A percentile compares a stretch with the other conserved stretches of the same genome.
Conservation (phyloP, 768 basidiomycete genomes). For the Boletus sp. region DNA sequence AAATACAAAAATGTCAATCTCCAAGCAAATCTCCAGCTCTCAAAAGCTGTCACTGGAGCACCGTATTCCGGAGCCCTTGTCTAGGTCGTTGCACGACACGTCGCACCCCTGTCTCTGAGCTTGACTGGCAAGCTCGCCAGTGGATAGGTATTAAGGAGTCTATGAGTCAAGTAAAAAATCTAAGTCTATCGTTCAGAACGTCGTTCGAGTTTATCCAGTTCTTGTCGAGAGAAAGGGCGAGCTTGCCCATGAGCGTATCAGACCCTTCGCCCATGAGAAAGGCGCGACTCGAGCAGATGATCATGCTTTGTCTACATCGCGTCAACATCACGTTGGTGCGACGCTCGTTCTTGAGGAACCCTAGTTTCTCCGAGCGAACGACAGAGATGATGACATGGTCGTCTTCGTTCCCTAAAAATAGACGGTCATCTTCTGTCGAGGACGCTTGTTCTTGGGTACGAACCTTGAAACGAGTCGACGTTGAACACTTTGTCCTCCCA, state of each 20-base stretch:
- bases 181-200: no score
- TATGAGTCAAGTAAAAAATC: no score
- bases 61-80: no score
- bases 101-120: no score
- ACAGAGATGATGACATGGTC: conserved; percentile 71
- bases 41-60: no score
- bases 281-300: conserved; percentile 54
- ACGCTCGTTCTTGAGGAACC: conserved; percentile 62
- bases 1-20: no score
- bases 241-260: conserved; percentile 24
- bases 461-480: conserved; percentile 81
- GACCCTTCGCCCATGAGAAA: conserved; percentile 22
- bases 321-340: conserved; percentile 87
- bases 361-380: conserved; percentile 56
- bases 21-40: no score
- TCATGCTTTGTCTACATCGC: conserved; percentile 72
- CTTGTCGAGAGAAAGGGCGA: conserved; percentile 13
- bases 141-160: no score
- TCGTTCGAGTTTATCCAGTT: conserved; percentile 16
- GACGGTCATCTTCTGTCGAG: conserved; percentile 12
- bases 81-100: no score
- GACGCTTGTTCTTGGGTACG: conserved; percentile 5
- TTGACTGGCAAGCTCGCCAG: no score
- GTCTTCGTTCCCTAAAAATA: conserved; percentile 69
- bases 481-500: conserved; percentile 73